Evolutionary conservation across 768 basidiomycete species (phyloP), one percentile per base, ranked within the genome.

Genomic region (Pleurotus pulmonarius): DNA sequence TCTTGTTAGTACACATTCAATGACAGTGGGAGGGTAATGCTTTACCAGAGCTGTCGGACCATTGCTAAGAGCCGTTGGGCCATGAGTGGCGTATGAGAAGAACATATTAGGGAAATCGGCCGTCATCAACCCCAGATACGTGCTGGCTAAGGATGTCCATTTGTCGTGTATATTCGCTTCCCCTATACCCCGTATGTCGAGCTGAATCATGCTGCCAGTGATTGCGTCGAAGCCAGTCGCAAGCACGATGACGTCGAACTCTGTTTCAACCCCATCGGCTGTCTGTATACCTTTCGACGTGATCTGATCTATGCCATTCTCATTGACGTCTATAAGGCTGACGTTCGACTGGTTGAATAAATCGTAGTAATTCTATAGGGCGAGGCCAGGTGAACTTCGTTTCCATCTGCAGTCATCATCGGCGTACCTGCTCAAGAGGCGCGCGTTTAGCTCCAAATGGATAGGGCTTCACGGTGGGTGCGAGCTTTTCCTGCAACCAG

Each of bases 361-460:
- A 13, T 59, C 58, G 40, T 47, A 59, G 46, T 56, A 59, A 5
- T 25, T 48, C 39, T 56, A 15, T 2, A 44, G 12, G 11, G 13
- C 20, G 15, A 9, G 29, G 11, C 29, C 9, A 34, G 3, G 29
- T 34, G 29, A 34, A 11, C 29, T 34, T 34, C 29, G 11, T 34
- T 34, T 34, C 9, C 11, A 34, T 11, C 4, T 11, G 29, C 4
- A 9, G 29, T 34, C 9, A 16, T 9, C 41, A 44, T 44, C 8
- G 13, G 20, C 41, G 9, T n/a, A 44, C 41, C 15, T 63, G 59
- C 54, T 67, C 66, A 4, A 67, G 58, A 15, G 34, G 59, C 4
- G 61, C 48, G 20, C 67, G 63, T 39, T 68, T 68, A 2, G 56
- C 47, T 26, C 65, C 67, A 20, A 68, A 62, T 7, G 67, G 64